These are phyloP conservation scores for Talaromyces amestolkiae DNA, from an alignment of 2,329 filamentous ascomycete genomes.

Conservation along the genomic window DNA sequence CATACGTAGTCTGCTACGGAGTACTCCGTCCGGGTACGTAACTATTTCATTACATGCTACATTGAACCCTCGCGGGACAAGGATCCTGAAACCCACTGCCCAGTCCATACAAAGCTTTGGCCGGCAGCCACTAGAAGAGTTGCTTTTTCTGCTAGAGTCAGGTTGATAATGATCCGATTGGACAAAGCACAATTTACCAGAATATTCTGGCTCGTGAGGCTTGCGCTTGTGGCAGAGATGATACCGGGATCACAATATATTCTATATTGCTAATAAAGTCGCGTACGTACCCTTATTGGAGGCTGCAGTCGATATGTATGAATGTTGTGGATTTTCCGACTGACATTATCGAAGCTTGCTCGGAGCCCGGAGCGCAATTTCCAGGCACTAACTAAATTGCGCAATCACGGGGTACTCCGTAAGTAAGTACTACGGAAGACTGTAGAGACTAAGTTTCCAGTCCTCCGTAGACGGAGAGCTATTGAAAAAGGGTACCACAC, in stretches of 20 bases:
- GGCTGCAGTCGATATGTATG: not conserved
- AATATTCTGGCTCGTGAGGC: not conserved
- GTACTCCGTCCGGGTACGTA: not conserved
- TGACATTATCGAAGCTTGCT: not conserved
- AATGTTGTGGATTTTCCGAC: not conserved
- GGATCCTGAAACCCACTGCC: not conserved
- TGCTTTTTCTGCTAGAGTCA: not conserved
- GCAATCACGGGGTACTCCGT: not conserved
- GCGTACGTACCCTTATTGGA: not conserved
- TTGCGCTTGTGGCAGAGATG: not conserved
- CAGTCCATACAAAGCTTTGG: not conserved
- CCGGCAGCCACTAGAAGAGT: not conserved
- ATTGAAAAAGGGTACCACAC: not conserved
- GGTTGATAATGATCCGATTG: not conserved
- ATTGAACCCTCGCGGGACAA: not conserved
- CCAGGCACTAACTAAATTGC: not conserved
- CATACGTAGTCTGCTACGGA: too few species aligned
- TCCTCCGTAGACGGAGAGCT: not conserved
- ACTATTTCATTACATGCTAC: not conserved
- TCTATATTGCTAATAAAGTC: not conserved
- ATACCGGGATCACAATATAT: not conserved
- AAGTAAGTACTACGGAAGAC: not conserved
- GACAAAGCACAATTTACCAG: not conserved
- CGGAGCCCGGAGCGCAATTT: not conserved
- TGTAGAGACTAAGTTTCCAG: not conserved